These are phyloP conservation scores for Mrakiaceae sp. DNA, from an alignment of 1,284 basidiomycete species.

Conservation along the genomic window DNA sequence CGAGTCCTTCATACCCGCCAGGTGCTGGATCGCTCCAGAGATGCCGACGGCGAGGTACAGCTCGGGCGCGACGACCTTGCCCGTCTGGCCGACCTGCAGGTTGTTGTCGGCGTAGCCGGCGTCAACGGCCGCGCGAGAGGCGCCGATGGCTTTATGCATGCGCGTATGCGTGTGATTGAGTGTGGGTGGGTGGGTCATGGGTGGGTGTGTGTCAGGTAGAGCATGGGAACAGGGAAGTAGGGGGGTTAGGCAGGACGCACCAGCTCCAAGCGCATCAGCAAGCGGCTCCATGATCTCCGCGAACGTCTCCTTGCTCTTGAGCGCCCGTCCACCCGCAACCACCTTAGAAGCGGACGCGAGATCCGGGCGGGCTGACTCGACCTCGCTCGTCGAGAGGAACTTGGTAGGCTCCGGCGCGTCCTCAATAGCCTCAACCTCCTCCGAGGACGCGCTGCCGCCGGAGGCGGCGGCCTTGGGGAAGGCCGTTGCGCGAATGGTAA, in stretches of 20 bases:
- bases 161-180: conserved; percentile 95
- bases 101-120: conserved; percentile 98
- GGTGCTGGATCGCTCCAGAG: conserved; percentile 95
- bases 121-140: conserved; percentile 94
- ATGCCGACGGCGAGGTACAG: conserved; percentile 95
- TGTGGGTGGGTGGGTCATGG: conserved; percentile 66
- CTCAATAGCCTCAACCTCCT: conserved; percentile 56
- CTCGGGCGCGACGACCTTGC: conserved; percentile 90
- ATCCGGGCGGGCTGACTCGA: conserved; percentile 88
- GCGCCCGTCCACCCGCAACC: conserved; percentile 88
- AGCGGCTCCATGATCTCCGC: conserved; percentile 78
- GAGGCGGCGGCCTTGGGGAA: conserved; percentile 58
- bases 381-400: conserved; percentile 73
- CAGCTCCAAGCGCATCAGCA: conserved; percentile 80
- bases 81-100: conserved; percentile 96
- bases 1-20: conserved; percentile 99
- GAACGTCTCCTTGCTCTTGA: conserved; percentile 93
- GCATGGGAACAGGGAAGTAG: not conserved
- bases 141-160: conserved; percentile 57
- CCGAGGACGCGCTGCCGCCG: conserved; percentile 45
- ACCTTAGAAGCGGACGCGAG: conserved; percentile 77
- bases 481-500: conserved; percentile 91
- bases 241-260: conserved; percentile 22
- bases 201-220: not conserved
- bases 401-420: conserved; percentile 48